These are phyloP conservation scores for Lotmaria passim DNA, from an alignment of 208 protist genomes.

Conservation along the genomic window DNA sequence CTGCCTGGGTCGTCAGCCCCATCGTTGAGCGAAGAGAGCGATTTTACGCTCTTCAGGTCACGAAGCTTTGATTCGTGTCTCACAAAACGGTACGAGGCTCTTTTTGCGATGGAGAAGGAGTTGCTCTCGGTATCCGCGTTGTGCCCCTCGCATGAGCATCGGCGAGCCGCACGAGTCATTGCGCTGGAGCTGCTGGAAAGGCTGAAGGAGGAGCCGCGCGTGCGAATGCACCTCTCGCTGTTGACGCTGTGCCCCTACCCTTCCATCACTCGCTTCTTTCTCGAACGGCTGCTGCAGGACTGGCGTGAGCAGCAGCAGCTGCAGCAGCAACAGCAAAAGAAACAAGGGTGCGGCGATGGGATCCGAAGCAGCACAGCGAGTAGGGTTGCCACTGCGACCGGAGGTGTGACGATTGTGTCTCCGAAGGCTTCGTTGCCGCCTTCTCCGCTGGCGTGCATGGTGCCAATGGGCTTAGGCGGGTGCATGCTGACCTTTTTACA, in stretches of 20 bases:
- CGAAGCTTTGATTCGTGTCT: constrained; percentile 13
- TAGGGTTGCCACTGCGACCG: not conserved
- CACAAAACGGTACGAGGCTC: constrained; percentile 46
- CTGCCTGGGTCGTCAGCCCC: not conserved
- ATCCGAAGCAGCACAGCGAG: not conserved
- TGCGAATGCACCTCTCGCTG: constrained; percentile 62
- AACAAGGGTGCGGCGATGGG: not conserved
- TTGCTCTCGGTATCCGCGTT: constrained; percentile 58
- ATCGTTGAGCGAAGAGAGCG: not conserved
- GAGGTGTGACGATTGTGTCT: not conserved
- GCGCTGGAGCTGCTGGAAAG: constrained; percentile 49
- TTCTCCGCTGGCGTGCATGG: constrained; percentile 10
- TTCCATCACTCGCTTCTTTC: constrained; percentile 67
- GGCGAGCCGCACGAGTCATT: constrained; percentile 33
- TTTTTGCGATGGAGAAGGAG: constrained; percentile 65
- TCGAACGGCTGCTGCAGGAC: constrained; percentile 48
- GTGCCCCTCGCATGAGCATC: constrained; percentile 48
- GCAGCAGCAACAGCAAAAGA: not conserved
- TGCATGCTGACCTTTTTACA: constrained; percentile 45
- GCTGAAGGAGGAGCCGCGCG: constrained; percentile 42
- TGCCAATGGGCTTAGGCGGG: constrained; percentile 44
- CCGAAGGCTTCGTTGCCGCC: not conserved
- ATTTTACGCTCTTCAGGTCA: not conserved
- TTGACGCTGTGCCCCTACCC: constrained; percentile 71
- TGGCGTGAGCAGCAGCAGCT: constrained; percentile 31